These are phyloP conservation scores for Lentinus brumalis DNA, from an alignment of 768 basidiomycete genomes.

Conservation along the genomic window DNA sequence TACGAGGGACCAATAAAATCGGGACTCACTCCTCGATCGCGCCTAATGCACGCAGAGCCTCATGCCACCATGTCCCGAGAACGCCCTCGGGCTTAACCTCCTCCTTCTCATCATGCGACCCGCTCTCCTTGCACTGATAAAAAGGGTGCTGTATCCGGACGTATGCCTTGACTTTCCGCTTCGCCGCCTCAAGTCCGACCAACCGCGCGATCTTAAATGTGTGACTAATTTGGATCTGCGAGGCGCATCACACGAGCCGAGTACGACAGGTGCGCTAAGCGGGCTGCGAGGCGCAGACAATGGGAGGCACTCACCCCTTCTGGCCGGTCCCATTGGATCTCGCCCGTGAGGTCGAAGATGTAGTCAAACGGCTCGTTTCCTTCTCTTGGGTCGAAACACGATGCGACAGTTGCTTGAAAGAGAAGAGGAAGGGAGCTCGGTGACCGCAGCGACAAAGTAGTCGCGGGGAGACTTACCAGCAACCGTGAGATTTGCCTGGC, in stretches of 20 bases:
- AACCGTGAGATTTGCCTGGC: slow-evolving; percentile 79
- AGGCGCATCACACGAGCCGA: not conserved
- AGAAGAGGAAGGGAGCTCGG: slow-evolving; percentile 19
- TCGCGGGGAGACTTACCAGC: slow-evolving; percentile 47
- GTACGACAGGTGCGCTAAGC: not conserved
- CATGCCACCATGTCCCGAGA: slow-evolving; percentile 88
- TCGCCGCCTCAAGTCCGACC: slow-evolving; percentile 78
- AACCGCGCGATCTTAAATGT: slow-evolving; percentile 70
- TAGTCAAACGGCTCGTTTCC: slow-evolving; percentile 72
- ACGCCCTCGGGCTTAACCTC: slow-evolving; percentile 70
- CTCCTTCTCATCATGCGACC: slow-evolving; percentile 67
- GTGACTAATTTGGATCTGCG: slow-evolving; percentile 74
- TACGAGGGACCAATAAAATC: slow-evolving; percentile 22
- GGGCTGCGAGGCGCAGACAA: not conserved
- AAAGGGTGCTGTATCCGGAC: slow-evolving; percentile 77
- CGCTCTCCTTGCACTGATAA: slow-evolving; percentile 74
- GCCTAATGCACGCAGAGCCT: slow-evolving; percentile 73
- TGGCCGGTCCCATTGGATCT: slow-evolving; percentile 71
- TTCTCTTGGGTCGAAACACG: slow-evolving; percentile 70
- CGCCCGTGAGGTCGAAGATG: slow-evolving; percentile 87
- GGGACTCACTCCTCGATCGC: slow-evolving; percentile 65
- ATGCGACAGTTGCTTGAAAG: slow-evolving; percentile 61
- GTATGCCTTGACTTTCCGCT: slow-evolving; percentile 76
- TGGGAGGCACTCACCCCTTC: slow-evolving; percentile 57
- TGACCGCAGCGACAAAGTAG: not conserved